Conservation (phyloP, 1,284 basidiomycete genomes). For the Apiotrichum domesticum region DNA sequence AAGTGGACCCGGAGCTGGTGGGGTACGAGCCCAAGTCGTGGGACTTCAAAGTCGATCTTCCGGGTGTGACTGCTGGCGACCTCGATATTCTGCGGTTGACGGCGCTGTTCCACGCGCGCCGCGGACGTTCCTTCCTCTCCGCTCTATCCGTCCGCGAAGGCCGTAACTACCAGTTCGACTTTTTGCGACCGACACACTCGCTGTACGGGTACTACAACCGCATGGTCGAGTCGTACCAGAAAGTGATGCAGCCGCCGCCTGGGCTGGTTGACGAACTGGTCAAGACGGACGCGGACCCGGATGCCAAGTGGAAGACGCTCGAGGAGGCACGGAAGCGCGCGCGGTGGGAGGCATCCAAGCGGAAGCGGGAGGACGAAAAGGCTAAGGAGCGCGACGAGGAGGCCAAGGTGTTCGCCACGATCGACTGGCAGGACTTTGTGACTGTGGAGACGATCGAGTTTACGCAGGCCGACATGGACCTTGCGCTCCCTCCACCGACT, state of each 20-base stretch:
- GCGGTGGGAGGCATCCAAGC: constrained; percentile 78
- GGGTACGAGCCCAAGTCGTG: constrained; percentile 71
- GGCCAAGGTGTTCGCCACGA: constrained; percentile 73
- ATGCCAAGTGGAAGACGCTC: constrained; percentile 66
- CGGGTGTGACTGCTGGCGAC: constrained; percentile 83
- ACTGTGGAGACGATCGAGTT: constrained; percentile 99
- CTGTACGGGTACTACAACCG: constrained; percentile 95
- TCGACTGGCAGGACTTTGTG: constrained; percentile 99
- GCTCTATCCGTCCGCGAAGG: constrained; percentile 81
- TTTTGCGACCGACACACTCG: constrained; percentile 89
- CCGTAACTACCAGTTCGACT: constrained; percentile 97
- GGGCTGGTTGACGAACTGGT: constrained; percentile 64
- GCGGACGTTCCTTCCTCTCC: constrained; percentile 80
- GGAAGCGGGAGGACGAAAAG: constrained; percentile 76
- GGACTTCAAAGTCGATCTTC: constrained; percentile 82
- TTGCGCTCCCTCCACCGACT: constrained; percentile 92
- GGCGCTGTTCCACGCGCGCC: constrained; percentile 88
- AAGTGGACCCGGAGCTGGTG: constrained; percentile 49
- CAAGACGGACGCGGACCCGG: constrained; percentile 56
- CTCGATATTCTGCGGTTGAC: constrained; percentile 89
- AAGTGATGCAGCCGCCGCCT: constrained; percentile 76
- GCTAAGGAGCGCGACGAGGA: constrained; percentile 78
- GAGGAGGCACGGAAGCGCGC: constrained; percentile 72
- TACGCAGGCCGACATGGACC: constrained; percentile 80
- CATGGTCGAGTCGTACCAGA: constrained; percentile 92